These are phyloP conservation scores for Clitocybe nebularis DNA, from an alignment of 1,284 basidiomycete genomes.

Conservation along the genomic window DNA sequence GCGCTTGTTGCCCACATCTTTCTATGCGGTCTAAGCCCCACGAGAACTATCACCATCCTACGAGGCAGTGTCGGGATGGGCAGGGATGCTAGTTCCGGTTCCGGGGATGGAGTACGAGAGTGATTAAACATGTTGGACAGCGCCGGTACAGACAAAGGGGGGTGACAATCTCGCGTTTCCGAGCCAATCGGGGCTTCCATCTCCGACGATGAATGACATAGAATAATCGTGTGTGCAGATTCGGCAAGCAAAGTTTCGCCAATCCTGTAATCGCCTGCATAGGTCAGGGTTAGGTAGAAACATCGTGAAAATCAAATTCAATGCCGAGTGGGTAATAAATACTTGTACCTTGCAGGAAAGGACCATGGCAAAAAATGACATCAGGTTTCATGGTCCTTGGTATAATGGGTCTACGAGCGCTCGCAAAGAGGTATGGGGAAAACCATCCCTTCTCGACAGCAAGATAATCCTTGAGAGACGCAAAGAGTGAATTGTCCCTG, in stretches of 20 bases:
- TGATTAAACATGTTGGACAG: conserved; percentile 40
- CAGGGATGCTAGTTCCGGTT: conserved; percentile 39
- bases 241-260: conserved; percentile 54
- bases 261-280: conserved; percentile 53
- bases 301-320: no score
- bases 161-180: conserved; percentile 14
- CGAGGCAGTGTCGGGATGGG: conserved; percentile 43
- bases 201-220: conserved; percentile 34
- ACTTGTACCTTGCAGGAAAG: conserved; percentile 56
- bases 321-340: no score
- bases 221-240: conserved; percentile 46
- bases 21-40: conserved; percentile 59
- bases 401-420: conserved; percentile 53
- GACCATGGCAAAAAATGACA: conserved; percentile 63
- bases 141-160: conserved; percentile 24
- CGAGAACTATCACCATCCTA: conserved; percentile 49
- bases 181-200: conserved; percentile 11
- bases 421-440: conserved; percentile 63
- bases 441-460: conserved; percentile 66
- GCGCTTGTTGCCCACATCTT: conserved; percentile 55
- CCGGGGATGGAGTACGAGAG: conserved; percentile 50
- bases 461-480: conserved; percentile 60
- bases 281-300: conserved; percentile 4
- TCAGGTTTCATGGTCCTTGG: conserved; percentile 63
- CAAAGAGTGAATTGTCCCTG: conserved; percentile 52